Percentiles rank a stretch among this genome's conserved stretches.
Conservation (phyloP, 2,329 filamentous ascomycete genomes). For the Hypoxylon sp. region DNA sequence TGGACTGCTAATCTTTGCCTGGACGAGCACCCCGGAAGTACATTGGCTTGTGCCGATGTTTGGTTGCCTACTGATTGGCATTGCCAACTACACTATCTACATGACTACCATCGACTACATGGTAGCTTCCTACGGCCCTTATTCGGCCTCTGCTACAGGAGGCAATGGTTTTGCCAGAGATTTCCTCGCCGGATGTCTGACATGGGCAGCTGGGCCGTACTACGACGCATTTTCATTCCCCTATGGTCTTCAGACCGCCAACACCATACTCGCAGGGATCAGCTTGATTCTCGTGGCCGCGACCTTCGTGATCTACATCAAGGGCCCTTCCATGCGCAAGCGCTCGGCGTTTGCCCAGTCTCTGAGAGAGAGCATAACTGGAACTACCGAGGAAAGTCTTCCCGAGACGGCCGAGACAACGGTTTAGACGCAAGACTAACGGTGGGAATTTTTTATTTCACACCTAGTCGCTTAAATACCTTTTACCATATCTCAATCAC, state of each 20-base stretch:
- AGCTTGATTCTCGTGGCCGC: slow-evolving; percentile 65
- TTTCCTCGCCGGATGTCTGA: slow-evolving; percentile 73
- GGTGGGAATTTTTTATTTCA: not conserved
- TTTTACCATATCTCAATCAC: not conserved
- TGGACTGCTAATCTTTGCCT: slow-evolving; percentile 73
- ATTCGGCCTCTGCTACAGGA: slow-evolving; percentile 75
- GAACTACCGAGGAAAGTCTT: not conserved
- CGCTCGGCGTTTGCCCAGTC: slow-evolving; percentile 68
- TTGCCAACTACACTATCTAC: slow-evolving; percentile 74
- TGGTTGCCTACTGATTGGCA: slow-evolving; percentile 70
- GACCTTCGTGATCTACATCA: slow-evolving; percentile 68
- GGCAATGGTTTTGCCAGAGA: slow-evolving; percentile 76
- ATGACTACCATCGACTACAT: slow-evolving; percentile 78
- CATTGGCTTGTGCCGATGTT: slow-evolving; percentile 75
- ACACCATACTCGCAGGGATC: slow-evolving; percentile 65
- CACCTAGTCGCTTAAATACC: not conserved
- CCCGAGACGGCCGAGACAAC: not conserved
- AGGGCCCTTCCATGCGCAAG: slow-evolving; percentile 65
- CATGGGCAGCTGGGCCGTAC: slow-evolving; percentile 70
- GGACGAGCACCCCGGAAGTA: slow-evolving; percentile 66
- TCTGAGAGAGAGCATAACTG: slow-evolving; percentile 20
- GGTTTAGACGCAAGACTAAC: not conserved
- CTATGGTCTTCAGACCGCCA: slow-evolving; percentile 65
- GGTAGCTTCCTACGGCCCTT: slow-evolving; percentile 75
- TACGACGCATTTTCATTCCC: slow-evolving; percentile 60